Conservation (phyloP, 1,284 basidiomycete species). For the Fomitopsis pinicola region DNA sequence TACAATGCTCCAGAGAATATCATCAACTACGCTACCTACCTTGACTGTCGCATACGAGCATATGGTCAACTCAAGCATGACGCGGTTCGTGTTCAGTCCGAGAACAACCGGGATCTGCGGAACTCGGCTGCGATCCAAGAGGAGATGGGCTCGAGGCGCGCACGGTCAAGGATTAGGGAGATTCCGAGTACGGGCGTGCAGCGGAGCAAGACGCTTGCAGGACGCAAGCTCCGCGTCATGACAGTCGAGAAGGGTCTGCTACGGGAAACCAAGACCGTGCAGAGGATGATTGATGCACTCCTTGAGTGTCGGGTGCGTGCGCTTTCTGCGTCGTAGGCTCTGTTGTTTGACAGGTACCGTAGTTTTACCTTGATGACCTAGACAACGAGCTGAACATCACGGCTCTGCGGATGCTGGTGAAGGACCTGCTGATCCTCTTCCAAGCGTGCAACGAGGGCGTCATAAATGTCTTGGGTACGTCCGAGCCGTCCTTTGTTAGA, state of each 20-base stretch:
- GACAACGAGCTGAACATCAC: conserved; percentile 90
- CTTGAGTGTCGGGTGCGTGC: conserved; percentile 79
- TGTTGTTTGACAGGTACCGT: not conserved
- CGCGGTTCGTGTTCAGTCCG: conserved; percentile 85
- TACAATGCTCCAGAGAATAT: conserved; percentile 86
- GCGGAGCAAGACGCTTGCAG: conserved; percentile 75
- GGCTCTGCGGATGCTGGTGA: conserved; percentile 93
- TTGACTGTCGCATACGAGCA: conserved; percentile 86
- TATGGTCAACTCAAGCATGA: conserved; percentile 94
- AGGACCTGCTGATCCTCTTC: conserved; percentile 93
- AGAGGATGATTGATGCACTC: conserved; percentile 84
- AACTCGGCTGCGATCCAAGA: conserved; percentile 60
- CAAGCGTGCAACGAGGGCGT: conserved; percentile 98
- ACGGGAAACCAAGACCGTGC: conserved; percentile 88
- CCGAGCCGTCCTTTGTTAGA: not conserved
- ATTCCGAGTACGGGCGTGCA: conserved; percentile 28
- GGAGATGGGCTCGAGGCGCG: conserved; percentile 29
- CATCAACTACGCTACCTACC: conserved; percentile 83
- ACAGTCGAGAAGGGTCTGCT: conserved; percentile 95
- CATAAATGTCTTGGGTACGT: conserved; percentile 87
- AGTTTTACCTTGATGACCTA: conserved; percentile 94
- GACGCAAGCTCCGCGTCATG: conserved; percentile 84
- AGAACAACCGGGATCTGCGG: conserved; percentile 81
- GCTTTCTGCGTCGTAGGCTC: not conserved
- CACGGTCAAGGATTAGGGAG: conserved; percentile 18